phyloP scores from a whole-genome alignment of 2,329 filamentous ascomycete species.

The Pyrenophora teres region DNA sequence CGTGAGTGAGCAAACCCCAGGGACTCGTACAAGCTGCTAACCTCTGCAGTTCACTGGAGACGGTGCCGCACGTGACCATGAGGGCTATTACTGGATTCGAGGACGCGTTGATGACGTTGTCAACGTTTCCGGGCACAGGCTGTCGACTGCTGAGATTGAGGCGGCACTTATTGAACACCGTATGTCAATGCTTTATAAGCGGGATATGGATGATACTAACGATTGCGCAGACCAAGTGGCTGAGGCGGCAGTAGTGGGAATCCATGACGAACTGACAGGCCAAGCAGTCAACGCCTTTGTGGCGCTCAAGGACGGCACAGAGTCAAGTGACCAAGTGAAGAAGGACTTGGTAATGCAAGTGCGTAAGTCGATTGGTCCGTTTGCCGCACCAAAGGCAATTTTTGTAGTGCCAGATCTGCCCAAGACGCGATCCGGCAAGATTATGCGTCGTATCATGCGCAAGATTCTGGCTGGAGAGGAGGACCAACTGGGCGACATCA shows the following conservation, averaged over 20 bases:
- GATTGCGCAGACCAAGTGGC: conserved; percentile 67
- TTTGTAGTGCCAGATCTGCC: conserved; percentile 91
- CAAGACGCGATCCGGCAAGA: conserved; percentile 98
- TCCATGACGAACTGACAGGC: conserved; percentile 90
- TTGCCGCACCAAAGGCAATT: conserved; percentile 93
- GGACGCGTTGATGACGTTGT: conserved; percentile 98
- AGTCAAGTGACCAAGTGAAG: conserved; percentile 76
- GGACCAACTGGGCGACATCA: conserved; percentile 91
- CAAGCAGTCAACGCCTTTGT: conserved; percentile 98
- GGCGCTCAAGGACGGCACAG: conserved; percentile 82
- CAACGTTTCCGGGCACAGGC: conserved; percentile 93
- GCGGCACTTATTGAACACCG: conserved; percentile 92
- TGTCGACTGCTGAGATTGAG: conserved; percentile 97
- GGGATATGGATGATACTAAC: conserved; percentile 25
- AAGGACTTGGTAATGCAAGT: conserved; percentile 96
- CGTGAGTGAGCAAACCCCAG: conserved; percentile 60
- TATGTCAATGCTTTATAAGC: conserved; percentile 38
- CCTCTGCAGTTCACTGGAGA: conserved; percentile 78
- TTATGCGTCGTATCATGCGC: conserved; percentile 94
- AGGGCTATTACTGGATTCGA: conserved; percentile 99
- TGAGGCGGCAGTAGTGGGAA: conserved; percentile 93
- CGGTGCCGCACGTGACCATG: conserved; percentile 92
- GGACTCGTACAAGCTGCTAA: conserved; percentile 21
- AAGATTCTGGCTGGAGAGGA: conserved; percentile 98
- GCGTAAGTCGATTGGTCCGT: conserved; percentile 95